phyloP scores from a whole-genome alignment of 23 red algal species.

The Gracilaria gracilis region DNA sequence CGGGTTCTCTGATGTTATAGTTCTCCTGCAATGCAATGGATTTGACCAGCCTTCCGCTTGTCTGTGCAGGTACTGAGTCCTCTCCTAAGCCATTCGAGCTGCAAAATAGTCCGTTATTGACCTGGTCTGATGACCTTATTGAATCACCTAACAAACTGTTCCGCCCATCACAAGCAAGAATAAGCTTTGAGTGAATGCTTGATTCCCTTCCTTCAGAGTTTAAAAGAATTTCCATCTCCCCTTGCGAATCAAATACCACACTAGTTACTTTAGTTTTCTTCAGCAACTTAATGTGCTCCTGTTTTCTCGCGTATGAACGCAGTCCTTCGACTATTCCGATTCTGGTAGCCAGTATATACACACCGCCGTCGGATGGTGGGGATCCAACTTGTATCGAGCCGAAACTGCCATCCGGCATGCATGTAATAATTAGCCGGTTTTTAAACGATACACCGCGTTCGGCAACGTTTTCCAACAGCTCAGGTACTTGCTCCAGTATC shows the following conservation, averaged over 20 bases:
- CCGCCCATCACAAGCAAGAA: conserved; percentile 56
- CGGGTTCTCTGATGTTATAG: neutral
- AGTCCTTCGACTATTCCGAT: neutral
- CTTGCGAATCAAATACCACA: neutral
- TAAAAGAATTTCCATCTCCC: neutral
- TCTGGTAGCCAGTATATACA: too few relatives aligned
- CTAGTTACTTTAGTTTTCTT: neutral
- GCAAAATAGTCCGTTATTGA: neutral
- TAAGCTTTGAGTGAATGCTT: conserved; percentile 27
- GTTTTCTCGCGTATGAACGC: neutral
- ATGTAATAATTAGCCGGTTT: neutral
- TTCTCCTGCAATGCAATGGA: neutral
- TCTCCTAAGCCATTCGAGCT: conserved; percentile 14
- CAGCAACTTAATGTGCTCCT: neutral
- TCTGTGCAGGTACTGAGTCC: neutral
- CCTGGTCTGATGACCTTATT: neutral
- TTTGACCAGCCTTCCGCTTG: neutral
- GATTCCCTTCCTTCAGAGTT: neutral
- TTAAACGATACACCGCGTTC: neutral
- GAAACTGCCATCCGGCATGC: neutral
- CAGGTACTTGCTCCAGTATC: neutral
- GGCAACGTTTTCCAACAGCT: neutral
- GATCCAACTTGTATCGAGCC: neutral
- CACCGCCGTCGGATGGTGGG: neutral
- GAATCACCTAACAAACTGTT: conserved; percentile 11